Conservation (phyloP, 495 filamentous ascomycete species). For the Penicillium egyptiacum region DNA sequence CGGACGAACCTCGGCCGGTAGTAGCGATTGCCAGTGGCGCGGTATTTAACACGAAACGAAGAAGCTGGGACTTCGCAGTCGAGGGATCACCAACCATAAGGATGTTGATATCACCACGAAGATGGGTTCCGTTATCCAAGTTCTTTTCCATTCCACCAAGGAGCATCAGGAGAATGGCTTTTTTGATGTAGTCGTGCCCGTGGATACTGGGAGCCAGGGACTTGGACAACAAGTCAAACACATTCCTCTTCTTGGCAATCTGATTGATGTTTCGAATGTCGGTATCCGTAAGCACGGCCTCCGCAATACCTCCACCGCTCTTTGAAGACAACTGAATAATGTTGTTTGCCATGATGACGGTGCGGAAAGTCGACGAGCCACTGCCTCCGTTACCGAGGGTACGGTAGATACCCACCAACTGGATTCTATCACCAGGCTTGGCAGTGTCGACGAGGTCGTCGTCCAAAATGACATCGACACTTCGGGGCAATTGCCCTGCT, state of each 20-base stretch:
- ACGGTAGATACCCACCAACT: conserved; percentile 91
- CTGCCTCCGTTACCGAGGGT: conserved; percentile 88
- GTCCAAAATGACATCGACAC: conserved; percentile 96
- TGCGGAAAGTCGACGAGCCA: conserved; percentile 89
- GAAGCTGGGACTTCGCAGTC: conserved; percentile 95
- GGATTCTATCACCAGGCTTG: conserved; percentile 94
- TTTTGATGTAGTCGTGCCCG: conserved; percentile 97
- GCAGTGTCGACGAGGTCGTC: conserved; percentile 94
- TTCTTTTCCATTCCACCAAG: conserved; percentile 99
- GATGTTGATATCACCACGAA: conserved; percentile 98
- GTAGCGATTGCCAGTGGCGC: conserved; percentile 96
- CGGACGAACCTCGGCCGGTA: conserved; percentile 94
- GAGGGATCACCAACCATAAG: conserved; percentile 99
- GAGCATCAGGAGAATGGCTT: conserved; percentile 94
- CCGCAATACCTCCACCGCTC: conserved; percentile 89
- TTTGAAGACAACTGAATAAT: conserved; percentile 94
- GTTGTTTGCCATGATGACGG: conserved; percentile 90
- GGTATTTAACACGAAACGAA: conserved; percentile 97
- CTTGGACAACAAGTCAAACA: conserved; percentile 92
- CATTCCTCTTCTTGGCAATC: conserved; percentile 88
- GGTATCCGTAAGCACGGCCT: conserved; percentile 91
- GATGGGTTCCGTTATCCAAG: conserved; percentile 94
- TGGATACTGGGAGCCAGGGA: conserved; percentile 98
- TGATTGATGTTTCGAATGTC: conserved; percentile 99
- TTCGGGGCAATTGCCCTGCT: conserved; percentile 90